Conservation (phyloP, 2,329 filamentous ascomycete genomes). For the Chalara sp. region DNA sequence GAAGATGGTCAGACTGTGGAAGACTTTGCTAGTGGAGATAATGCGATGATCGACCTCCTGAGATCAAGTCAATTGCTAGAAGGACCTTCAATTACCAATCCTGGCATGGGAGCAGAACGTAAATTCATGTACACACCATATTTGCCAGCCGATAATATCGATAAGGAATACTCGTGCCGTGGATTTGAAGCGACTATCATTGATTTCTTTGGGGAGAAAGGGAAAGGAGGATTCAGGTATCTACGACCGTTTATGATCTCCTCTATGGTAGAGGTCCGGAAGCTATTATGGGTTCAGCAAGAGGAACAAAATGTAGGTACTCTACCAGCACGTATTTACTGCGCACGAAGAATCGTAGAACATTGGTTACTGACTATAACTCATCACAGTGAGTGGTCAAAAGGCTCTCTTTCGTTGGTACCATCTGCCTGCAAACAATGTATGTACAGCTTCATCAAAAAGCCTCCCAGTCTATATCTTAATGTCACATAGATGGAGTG, state of each 20-base stretch:
- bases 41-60: neutral
- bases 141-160: neutral
- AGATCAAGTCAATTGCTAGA: neutral
- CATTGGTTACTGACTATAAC: no score
- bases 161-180: neutral
- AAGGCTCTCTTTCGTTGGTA: neutral
- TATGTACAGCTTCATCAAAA: neutral
- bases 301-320: neutral
- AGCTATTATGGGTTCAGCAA: neutral
- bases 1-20: neutral
- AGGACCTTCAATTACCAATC: neutral
- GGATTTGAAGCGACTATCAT: slow-evolving; percentile 1
- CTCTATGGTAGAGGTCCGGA: slow-evolving; percentile 1
- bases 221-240: neutral
- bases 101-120: neutral
- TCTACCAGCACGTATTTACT: no score
- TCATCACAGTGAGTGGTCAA: neutral
- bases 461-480: neutral
- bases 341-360: no score
- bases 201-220: slow-evolving; percentile 1
- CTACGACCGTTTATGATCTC: neutral
- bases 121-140: neutral
- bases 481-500: neutral
- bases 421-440: slow-evolving; percentile 2
- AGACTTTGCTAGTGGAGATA: neutral